Conservation (phyloP, 306 rosid species). For the Crataegus laevigata region DNA sequence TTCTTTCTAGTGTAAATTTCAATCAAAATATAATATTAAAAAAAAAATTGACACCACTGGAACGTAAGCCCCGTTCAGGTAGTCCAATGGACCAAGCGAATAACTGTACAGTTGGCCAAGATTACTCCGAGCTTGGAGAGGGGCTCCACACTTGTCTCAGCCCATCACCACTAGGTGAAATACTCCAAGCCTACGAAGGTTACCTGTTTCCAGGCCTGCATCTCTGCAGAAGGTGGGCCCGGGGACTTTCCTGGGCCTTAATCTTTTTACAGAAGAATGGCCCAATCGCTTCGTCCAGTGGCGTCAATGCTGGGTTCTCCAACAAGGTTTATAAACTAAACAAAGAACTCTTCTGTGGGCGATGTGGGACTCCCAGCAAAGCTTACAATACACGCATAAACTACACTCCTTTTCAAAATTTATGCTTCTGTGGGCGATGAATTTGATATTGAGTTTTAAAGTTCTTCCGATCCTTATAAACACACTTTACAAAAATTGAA, state of each 20-base stretch:
- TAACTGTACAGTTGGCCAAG: slow-evolving; percentile 14
- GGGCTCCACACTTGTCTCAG: slow-evolving; percentile 12
- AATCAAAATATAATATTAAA: too few species aligned
- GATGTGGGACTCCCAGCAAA: background rate
- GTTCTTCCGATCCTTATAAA: slow-evolving; percentile 50
- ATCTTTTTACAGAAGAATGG: background rate
- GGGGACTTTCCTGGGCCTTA: slow-evolving; percentile 1
- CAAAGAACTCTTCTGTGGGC: background rate
- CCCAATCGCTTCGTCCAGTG: background rate
- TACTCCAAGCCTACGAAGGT: background rate
- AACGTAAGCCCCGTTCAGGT: slow-evolving; percentile 15
- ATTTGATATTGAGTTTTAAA: too few species aligned
- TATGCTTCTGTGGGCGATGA: too few species aligned
- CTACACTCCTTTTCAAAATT: too few species aligned
- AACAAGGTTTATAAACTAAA: background rate
- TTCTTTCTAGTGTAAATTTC: too few species aligned
- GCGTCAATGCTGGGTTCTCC: accelerated
- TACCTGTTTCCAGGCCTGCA: background rate
- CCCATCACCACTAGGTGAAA: background rate
- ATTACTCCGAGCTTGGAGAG: background rate
- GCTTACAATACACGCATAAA: too few species aligned
- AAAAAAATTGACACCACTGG: background rate
- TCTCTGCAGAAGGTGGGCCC: slow-evolving; percentile 10
- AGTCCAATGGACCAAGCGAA: slow-evolving; percentile 1
- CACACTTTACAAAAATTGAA: background rate